A percentile compares a stretch with the other conserved stretches of the same genome.
These are phyloP conservation scores for Sergeia podlipaevii DNA, from an alignment of 208 protist genomes.

Conservation along the genomic window DNA sequence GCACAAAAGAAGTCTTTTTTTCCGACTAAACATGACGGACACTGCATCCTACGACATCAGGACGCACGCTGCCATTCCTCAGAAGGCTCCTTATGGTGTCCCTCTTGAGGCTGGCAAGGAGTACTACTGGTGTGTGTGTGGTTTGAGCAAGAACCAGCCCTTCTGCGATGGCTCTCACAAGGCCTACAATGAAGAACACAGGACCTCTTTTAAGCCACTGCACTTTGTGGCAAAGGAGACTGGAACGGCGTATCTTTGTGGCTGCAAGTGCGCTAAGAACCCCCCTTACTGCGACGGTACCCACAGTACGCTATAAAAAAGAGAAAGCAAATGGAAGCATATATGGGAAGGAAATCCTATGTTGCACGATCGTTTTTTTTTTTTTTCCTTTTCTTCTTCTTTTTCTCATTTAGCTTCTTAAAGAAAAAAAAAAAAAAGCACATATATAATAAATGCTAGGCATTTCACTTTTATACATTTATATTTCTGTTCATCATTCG, in stretches of 20 bases:
- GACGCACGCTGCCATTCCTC: constrained; percentile 25
- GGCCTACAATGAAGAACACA: constrained; percentile 25
- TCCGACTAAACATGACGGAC: constrained; percentile 21
- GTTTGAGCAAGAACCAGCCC: constrained; percentile 45
- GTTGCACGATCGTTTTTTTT: constrained; percentile 6
- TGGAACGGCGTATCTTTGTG: constrained; percentile 22
- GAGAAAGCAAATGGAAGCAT: too few species aligned
- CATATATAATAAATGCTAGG: too few species aligned
- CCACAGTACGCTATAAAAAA: constrained; percentile 14
- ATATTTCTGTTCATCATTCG: too few species aligned
- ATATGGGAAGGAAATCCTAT: neutral
- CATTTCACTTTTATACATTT: too few species aligned
- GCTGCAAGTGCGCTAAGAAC: constrained; percentile 40
- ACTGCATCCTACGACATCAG: constrained; percentile 20
- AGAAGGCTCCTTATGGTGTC: constrained; percentile 24
- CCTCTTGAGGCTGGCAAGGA: constrained; percentile 33
- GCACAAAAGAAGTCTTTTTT: too few species aligned
- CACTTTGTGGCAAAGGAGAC: constrained; percentile 25
- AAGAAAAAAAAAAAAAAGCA: neutral
- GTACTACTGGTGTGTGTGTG: constrained; percentile 52
- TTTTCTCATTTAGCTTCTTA: neutral
- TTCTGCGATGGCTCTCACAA: constrained; percentile 42
- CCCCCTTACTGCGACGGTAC: constrained; percentile 35
- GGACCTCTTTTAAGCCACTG: constrained; percentile 23
- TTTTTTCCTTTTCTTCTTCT: constrained; percentile 1